Evolutionary conservation across 345 rosid genomes (phyloP).

Genomic region (thale cress (Arabidopsis thaliana)): TAIR10.1 NC_003076.8:26557501-26558000

Average conservation of each 20-base stretch:
- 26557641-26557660: conserved; percentile 1
- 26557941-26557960: conserved; percentile 96
- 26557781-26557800: conserved; percentile 7
- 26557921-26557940: conserved; percentile 95
- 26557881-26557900: conserved; percentile 89
- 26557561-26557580: conserved; percentile 99
- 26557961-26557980: conserved; percentile 87
- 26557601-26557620: conserved; percentile 66
- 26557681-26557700: conserved; percentile 57
- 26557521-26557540: neutral
- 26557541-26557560: conserved; percentile 37
- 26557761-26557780: conserved; percentile 52
- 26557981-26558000: conserved; percentile 60
- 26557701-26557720: conserved; percentile 71
- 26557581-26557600: conserved; percentile 91
- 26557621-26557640: conserved; percentile 19
- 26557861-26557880: conserved; percentile 84
- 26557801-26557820: neutral
- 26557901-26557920: conserved; percentile 91
- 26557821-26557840: neutral
- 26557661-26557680: conserved; percentile 4
- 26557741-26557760: conserved; percentile 72
- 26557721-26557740: conserved; percentile 59
- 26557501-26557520: conserved; percentile 20
- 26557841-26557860: conserved; percentile 72